Conservation (phyloP, 2,329 filamentous ascomycete genomes). For the Exophiala dermatitidis region DNA sequence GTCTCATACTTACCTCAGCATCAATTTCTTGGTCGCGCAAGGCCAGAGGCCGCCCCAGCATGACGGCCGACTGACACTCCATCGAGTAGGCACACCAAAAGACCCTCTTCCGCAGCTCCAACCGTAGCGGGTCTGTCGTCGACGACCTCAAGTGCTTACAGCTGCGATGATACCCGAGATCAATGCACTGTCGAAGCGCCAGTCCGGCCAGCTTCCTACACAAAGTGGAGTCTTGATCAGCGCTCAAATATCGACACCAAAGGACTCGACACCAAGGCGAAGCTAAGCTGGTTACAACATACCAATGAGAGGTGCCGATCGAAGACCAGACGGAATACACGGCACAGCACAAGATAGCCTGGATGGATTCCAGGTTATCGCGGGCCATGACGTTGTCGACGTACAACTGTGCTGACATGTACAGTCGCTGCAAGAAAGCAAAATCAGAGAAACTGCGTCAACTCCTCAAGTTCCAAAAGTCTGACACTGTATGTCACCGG, state of each 20-base stretch:
- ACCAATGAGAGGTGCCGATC: slow-evolving; percentile 30
- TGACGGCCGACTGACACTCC: slow-evolving; percentile 28
- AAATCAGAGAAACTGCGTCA: not conserved
- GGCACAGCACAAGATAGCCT: slow-evolving; percentile 32
- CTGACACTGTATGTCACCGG: too few relatives aligned
- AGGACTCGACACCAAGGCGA: too few relatives aligned
- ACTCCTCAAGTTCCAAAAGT: not conserved
- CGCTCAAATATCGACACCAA: too few relatives aligned
- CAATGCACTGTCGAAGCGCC: slow-evolving; percentile 32
- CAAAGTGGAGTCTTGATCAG: too few relatives aligned
- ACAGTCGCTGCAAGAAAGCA: slow-evolving; percentile 12
- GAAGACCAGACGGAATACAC: slow-evolving; percentile 28
- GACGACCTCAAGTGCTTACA: slow-evolving; percentile 5
- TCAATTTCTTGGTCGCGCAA: slow-evolving; percentile 29
- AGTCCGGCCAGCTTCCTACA: slow-evolving; percentile 29
- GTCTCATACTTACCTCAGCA: slow-evolving; percentile 23
- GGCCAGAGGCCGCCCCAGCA: slow-evolving; percentile 29
- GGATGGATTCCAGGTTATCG: slow-evolving; percentile 32
- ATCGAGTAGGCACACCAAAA: slow-evolving; percentile 29
- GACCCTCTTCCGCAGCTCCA: slow-evolving; percentile 27
- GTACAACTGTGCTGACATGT: slow-evolving; percentile 20
- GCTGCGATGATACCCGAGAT: slow-evolving; percentile 32
- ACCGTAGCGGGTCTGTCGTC: slow-evolving; percentile 9
- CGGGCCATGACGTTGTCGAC: slow-evolving; percentile 17
- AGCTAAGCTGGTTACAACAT: not conserved